Conservation (phyloP, 2,329 filamentous ascomycete species). For the Curvularia verruculosa region DNA sequence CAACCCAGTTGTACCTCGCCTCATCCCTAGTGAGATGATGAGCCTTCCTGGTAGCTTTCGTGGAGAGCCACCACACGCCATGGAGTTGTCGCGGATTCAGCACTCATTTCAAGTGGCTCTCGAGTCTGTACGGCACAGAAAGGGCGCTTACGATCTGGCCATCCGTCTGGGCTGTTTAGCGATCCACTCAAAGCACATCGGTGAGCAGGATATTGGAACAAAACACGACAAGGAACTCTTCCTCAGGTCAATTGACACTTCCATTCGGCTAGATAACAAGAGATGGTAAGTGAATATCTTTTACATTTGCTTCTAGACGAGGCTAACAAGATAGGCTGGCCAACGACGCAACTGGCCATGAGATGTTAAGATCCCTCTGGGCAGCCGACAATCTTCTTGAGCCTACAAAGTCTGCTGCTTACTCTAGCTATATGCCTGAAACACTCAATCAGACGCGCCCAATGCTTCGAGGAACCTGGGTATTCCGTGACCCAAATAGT, state of each 20-base stretch:
- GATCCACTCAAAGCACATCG: constrained; percentile 23
- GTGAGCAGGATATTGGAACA: constrained; percentile 19
- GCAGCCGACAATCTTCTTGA: constrained; percentile 28
- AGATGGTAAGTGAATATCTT: constrained; percentile 28
- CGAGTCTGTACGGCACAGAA: constrained; percentile 30
- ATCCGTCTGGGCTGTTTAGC: constrained; percentile 38
- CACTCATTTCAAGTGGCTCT: constrained; percentile 25
- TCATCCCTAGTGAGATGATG: constrained; percentile 22
- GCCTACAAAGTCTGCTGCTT: constrained; percentile 27
- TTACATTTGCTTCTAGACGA: not conserved
- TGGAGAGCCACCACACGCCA: constrained; percentile 15
- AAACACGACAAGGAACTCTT: constrained; percentile 22
- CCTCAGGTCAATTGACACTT: constrained; percentile 19
- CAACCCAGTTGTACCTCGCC: constrained; percentile 28
- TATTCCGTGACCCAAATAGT: constrained; percentile 36
- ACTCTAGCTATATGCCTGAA: constrained; percentile 25
- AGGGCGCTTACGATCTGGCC: constrained; percentile 35
- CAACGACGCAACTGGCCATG: constrained; percentile 22
- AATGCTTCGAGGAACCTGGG: constrained; percentile 37
- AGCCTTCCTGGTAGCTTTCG: constrained; percentile 32
- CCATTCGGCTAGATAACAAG: constrained; percentile 22
- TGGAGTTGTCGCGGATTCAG: constrained; percentile 25
- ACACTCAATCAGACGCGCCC: constrained; percentile 29
- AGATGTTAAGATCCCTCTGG: constrained; percentile 32
- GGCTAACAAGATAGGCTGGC: constrained; percentile 27